These are phyloP conservation scores for Mortierella sp. DNA, from an alignment of 371 early-diverging fungal species.

Conservation along the genomic window DNA sequence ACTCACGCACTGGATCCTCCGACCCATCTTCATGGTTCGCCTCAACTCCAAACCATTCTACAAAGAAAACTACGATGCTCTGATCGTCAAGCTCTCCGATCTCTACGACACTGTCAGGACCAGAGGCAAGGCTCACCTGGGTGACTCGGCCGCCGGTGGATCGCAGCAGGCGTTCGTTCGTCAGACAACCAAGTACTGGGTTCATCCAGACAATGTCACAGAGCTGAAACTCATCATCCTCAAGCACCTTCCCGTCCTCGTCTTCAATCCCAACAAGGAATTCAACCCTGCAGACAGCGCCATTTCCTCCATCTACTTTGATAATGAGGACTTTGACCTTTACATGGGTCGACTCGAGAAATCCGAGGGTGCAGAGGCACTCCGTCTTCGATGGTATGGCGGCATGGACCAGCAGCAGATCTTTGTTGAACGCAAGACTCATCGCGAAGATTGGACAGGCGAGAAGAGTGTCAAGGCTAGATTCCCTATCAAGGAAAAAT, in stretches of 20 bases:
- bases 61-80: slow-evolving; percentile 90
- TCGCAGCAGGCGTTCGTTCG: slow-evolving; percentile 85
- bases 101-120: slow-evolving; percentile 91
- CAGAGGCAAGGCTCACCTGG: slow-evolving; percentile 71
- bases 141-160: slow-evolving; percentile 71
- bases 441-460: slow-evolving; percentile 97
- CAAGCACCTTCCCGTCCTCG: slow-evolving; percentile 94
- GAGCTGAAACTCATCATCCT: slow-evolving; percentile 95
- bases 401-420: slow-evolving; percentile 69
- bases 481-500: slow-evolving; percentile 95
- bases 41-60: slow-evolving; percentile 90
- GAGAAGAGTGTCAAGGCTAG: slow-evolving; percentile 95
- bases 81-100: slow-evolving; percentile 90
- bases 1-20: slow-evolving; percentile 85
- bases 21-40: slow-evolving; percentile 88
- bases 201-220: slow-evolving; percentile 98
- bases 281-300: slow-evolving; percentile 81
- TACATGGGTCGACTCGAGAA: slow-evolving; percentile 94
- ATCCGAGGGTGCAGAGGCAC: slow-evolving; percentile 93
- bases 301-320: slow-evolving; percentile 95
- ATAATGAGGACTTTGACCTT: slow-evolving; percentile 92
- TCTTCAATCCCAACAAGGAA: slow-evolving; percentile 81
- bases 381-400: slow-evolving; percentile 93
- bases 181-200: slow-evolving; percentile 97
- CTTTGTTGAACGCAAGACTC: slow-evolving; percentile 97